Conservation (phyloP, 2,329 filamentous ascomycete species). For the Arachnomyces sp. region DNA sequence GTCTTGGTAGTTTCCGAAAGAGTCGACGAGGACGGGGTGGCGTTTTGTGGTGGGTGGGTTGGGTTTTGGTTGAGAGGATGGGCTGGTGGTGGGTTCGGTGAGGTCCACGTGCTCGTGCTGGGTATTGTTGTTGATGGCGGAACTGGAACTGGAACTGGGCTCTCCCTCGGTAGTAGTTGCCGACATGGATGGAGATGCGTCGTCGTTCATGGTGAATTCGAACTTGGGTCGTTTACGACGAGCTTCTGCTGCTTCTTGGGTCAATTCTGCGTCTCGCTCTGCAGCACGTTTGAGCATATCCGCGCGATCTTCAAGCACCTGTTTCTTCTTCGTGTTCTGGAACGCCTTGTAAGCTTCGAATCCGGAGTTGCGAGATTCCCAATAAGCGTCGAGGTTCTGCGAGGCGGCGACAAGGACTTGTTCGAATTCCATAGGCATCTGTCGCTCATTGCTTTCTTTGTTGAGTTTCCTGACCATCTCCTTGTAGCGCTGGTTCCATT, state of each 20-base stretch:
- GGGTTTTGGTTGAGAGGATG: not conserved
- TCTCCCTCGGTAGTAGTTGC: no score
- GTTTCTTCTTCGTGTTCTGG: no score
- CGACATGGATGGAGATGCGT: no score
- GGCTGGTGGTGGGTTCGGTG: not conserved
- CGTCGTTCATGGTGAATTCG: no score
- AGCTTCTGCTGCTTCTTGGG: no score
- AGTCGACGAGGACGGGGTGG: conserved; percentile 7
- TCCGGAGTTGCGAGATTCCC: not conserved
- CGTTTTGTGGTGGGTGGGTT: conserved; percentile 1
- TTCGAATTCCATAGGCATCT: conserved; percentile 1
- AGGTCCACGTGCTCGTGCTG: no score
- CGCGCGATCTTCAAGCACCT: no score
- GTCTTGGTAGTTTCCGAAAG: conserved; percentile 7
- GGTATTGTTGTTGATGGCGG: no score
- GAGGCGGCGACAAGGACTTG: conserved; percentile 1
- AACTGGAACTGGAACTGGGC: no score
- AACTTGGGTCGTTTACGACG: not conserved
- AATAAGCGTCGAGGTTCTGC: conserved; percentile 2
- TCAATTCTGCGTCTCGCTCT: no score
- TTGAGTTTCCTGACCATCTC: not conserved
- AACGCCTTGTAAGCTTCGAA: not conserved
- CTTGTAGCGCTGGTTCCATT: conserved; percentile 7
- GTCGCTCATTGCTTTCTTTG: not conserved
- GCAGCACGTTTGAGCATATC: no score